Conservation (phyloP, 139 green algal species). For the Chara braunii region DNA sequence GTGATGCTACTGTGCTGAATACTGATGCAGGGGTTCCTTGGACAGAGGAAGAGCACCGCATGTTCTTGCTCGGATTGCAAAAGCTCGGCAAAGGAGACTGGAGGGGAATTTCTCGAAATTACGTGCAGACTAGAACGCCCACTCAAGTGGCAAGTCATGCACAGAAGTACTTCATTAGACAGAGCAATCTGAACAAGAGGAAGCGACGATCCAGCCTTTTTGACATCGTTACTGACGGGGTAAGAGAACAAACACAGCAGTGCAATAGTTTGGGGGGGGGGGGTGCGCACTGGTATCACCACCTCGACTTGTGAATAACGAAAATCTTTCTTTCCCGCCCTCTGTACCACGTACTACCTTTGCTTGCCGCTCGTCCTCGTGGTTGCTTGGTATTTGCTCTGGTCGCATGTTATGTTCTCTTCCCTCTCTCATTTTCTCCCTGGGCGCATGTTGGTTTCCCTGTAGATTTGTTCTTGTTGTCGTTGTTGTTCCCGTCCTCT, state of each 20-base stretch:
- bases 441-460: too few relatives aligned
- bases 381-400: background rate
- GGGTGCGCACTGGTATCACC: background rate
- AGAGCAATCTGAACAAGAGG: slow-evolving; percentile 67
- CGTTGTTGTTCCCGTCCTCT: too few relatives aligned
- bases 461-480: too few relatives aligned
- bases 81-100: slow-evolving; percentile 77
- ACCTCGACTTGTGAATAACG: background rate
- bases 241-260: slow-evolving; percentile 7
- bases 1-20: background rate
- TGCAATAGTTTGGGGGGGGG: too few relatives aligned
- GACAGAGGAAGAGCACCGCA: slow-evolving; percentile 71
- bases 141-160: slow-evolving; percentile 81
- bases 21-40: slow-evolving; percentile 60
- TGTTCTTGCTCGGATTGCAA: slow-evolving; percentile 66
- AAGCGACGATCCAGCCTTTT: slow-evolving; percentile 50
- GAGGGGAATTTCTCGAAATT: slow-evolving; percentile 64
- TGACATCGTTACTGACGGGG: slow-evolving; percentile 45
- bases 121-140: slow-evolving; percentile 63
- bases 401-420: background rate
- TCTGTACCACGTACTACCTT: background rate
- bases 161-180: slow-evolving; percentile 83
- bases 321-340: background rate
- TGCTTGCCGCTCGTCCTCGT: background rate
- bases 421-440: background rate